Evolutionary conservation across 164 flowering plant genomes (phyloP), one percentile per base, ranked within the genome.

Genomic region (Euptelea pleiosperma): DNA sequence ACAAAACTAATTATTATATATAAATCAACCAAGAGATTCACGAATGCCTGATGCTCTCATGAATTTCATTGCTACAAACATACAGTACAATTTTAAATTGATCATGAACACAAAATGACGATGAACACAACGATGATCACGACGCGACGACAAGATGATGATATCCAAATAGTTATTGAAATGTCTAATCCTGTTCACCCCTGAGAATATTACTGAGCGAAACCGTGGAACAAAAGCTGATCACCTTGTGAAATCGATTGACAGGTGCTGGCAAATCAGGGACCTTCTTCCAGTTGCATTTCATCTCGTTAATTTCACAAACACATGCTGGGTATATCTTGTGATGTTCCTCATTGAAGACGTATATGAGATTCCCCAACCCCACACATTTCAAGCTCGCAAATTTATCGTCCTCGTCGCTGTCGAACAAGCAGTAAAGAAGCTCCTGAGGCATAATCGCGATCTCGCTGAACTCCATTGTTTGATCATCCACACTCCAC

Each of bases 351-450:
- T 85, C 86, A 40, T 78, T 83, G 63, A 81, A 82, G 15, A 85
- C 82, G 53, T 81, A 85, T 4, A 85, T 61, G n/a, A 81, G 61
- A 62, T 76, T 68, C 12, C 82, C 86, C 64, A 63, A 36, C 16
- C 91, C 91, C 6, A 81, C 83, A 52, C 91, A 85, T 53, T 81
- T 82, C 81, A 85, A 70, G 72, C 86, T 74, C 3, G 82, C 86
- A 55, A 77, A 81, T 15, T 69, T 81, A 3, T 78, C 80, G 11
- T 77, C 84, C 59, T 74, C 82, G 14, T 85, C 79, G 22, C 65
- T 55, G 31, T 81, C 91, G 34, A 83, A 71, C 73, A 82, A 69
- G 41, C 80, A 47, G 21, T 67, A 24, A 8, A 82, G 68, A 72
- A 85, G 64, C 24, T 70, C 80, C 51, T 63, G 68, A 3, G 88